Percentiles rank a stretch among this genome's conserved stretches.
phyloP scores from a whole-genome alignment of 2,329 filamentous ascomycete species.

The Epichloe baconii region DNA sequence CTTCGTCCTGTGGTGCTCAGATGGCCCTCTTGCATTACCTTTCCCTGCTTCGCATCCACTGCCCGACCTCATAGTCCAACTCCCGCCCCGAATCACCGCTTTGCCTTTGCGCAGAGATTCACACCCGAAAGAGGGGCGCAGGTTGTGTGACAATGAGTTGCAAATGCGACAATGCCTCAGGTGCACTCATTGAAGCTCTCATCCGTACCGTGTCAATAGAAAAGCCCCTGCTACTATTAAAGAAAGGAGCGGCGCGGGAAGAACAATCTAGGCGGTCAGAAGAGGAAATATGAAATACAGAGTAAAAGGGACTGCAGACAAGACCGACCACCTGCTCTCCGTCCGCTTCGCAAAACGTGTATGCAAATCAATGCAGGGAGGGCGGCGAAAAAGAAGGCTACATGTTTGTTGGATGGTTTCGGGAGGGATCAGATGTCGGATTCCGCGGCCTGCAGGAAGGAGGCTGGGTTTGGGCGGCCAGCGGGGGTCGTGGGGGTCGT shows the following conservation, averaged over 20 bases:
- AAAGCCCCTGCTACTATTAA: not conserved
- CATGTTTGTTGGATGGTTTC: too few species aligned
- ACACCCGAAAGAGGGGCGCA: not conserved
- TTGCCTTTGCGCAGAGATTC: not conserved
- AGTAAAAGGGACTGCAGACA: too few species aligned
- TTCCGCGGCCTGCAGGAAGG: not conserved
- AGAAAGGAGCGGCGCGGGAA: too few species aligned
- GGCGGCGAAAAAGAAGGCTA: too few species aligned
- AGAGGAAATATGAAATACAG: too few species aligned
- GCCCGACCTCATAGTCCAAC: not conserved
- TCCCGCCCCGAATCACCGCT: not conserved
- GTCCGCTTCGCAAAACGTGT: too few species aligned
- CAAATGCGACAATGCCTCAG: not conserved
- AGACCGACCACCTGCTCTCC: too few species aligned
- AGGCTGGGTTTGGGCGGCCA: not conserved
- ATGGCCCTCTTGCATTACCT: not conserved
- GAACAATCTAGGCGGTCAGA: not conserved
- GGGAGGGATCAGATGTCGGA: not conserved
- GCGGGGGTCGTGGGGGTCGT: too few species aligned
- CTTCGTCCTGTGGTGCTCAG: not conserved
- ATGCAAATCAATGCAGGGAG: too few species aligned
- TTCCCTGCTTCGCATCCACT: not conserved
- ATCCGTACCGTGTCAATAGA: not conserved
- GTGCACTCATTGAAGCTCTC: not conserved
- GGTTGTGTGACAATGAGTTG: not conserved